Base-by-base conservation (phyloP, 2,329 filamentous ascomycete species). In the Penicillium sp. region DNA sequence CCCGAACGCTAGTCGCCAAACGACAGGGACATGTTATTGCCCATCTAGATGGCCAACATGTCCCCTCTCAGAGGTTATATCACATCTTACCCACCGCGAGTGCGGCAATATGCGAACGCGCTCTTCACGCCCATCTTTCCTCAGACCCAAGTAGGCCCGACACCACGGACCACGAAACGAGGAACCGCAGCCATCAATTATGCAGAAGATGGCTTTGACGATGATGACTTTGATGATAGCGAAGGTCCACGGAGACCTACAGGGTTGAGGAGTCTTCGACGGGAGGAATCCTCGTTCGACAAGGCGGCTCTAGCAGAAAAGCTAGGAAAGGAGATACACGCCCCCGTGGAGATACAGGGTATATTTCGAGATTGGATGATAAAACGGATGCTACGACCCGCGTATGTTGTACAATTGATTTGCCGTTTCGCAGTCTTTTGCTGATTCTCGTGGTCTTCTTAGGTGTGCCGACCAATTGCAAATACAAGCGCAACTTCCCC, bases 151-250 rank as follows among this genome's bases (percentile, higher is more conserved):
- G 83, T 83, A 61, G 89, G 88, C 26, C 86, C 90, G 45, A 81
- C 86, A 63, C 85, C 91, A 70, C 88, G 94, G 75, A 96, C 91
- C n/a, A 98, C 95, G 8, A 98, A 99, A 82, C 90, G 95, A 78
- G 95, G 95, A 61, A 98, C 95, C 2, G 95, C 92, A 38, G 91
- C 94, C 66, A 95, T 98, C 79, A 99, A 97, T 81, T 99, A 99
- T 75, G 94, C 95, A 26, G 95, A 99, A 76, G 94, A 98, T 76
- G 93, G 93, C 51, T 96, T 90, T 73, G 94, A 97, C 68, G 93
- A 89, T 64, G 82, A 83, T 45, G 82, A 94, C 71, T 84, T 83
- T 66, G 82, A 83, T 44, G 82, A 83, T 44, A 82, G 92, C 66
- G 89, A 94, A 66, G 89, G 90, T 2, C 91, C 85, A 26, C 82